phyloP scores from a whole-genome alignment of 169 alveolate species.

The Plasmodium vivax region DNA sequence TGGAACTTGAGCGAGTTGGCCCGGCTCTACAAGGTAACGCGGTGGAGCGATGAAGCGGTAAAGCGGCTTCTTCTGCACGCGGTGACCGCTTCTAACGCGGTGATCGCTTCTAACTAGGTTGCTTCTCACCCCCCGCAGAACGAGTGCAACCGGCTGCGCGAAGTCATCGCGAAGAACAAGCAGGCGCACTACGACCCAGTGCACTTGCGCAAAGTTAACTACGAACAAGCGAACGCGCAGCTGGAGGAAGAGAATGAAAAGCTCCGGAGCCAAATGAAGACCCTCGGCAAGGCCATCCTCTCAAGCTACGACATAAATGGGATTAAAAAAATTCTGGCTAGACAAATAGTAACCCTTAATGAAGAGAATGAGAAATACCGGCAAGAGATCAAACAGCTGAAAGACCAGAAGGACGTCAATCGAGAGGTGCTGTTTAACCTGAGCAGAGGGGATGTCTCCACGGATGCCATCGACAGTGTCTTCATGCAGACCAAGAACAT shows the following conservation, averaged over 20 bases:
- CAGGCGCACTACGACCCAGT: background rate
- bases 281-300: conserved; percentile 36
- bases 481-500: conserved; percentile 63
- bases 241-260: conserved; percentile 55
- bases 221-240: conserved; percentile 21
- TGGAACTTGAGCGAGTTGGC: conserved; percentile 12
- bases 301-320: conserved; percentile 46
- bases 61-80: too few species aligned
- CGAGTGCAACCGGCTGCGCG: conserved; percentile 55
- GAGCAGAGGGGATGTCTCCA: conserved; percentile 33
- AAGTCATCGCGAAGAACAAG: conserved; percentile 3
- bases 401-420: conserved; percentile 14
- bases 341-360: conserved; percentile 21
- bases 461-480: conserved; percentile 55
- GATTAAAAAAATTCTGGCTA: conserved; percentile 24
- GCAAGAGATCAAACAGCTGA: conserved; percentile 22
- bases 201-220: background rate
- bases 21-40: conserved; percentile 36
- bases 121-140: background rate
- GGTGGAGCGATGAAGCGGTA: too few species aligned
- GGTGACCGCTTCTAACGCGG: background rate
- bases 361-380: conserved; percentile 62
- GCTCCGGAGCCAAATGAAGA: conserved; percentile 21
- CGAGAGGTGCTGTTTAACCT: conserved; percentile 17
- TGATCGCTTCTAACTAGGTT: background rate